These are phyloP conservation scores for Aureobasidium melanogenum DNA, from an alignment of 2,329 filamentous ascomycete genomes.

Conservation along the genomic window DNA sequence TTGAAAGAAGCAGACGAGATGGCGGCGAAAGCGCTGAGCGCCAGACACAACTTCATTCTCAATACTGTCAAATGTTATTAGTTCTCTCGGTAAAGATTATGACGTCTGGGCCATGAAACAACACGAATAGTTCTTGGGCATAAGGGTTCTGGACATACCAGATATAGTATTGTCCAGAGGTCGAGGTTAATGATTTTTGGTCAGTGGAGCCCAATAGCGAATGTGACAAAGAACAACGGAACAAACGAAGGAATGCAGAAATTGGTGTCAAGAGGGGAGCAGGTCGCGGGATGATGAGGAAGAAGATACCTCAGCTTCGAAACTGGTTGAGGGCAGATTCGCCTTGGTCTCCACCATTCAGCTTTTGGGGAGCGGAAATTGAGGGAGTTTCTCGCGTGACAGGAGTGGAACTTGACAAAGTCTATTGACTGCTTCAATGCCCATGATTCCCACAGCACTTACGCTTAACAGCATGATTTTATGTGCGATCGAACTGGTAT, in stretches of 20 bases:
- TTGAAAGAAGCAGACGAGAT: not conserved
- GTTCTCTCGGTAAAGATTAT: too few species aligned
- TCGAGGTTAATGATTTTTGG: not conserved
- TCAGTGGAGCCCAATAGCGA: not conserved
- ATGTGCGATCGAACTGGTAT: not conserved
- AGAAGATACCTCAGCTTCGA: not conserved
- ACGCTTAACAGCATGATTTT: not conserved
- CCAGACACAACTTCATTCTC: not conserved
- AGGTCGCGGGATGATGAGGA: not conserved
- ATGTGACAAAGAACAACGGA: not conserved
- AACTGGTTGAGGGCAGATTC: not conserved
- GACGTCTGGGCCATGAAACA: too few species aligned
- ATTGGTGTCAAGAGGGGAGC: not conserved
- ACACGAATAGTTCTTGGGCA: not conserved
- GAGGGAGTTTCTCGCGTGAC: not conserved
- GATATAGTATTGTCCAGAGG: not conserved
- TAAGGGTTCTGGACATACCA: not conserved
- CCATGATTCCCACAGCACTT: not conserved
- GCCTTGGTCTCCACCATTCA: not conserved
- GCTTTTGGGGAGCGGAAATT: not conserved
- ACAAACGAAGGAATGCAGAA: not conserved
- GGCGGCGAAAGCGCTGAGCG: not conserved
- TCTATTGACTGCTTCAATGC: not conserved
- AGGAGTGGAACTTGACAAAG: not conserved
- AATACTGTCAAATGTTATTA: not conserved